Evolutionary conservation across 768 basidiomycete genomes (phyloP).

Genomic region (Amanita brunnescens): DNA sequence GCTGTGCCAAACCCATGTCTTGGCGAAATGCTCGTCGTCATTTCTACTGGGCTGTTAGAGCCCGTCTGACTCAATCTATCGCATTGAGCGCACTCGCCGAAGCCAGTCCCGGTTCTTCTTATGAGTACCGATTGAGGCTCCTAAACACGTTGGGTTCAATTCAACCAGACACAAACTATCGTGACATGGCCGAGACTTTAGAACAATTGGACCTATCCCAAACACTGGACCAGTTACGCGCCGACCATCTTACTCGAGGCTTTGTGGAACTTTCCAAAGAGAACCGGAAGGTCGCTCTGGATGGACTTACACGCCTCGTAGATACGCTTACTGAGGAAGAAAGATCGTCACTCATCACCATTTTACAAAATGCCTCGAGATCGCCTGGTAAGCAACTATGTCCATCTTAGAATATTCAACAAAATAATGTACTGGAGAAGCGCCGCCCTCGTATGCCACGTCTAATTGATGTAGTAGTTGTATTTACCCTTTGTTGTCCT

Average conservation of each 20-base stretch:
- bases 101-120: slow-evolving; percentile 62
- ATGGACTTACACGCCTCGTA: slow-evolving; percentile 65
- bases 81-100: slow-evolving; percentile 56
- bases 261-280: slow-evolving; percentile 62
- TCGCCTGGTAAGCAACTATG: slow-evolving; percentile 43
- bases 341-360: slow-evolving; percentile 46
- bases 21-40: slow-evolving; percentile 87
- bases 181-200: slow-evolving; percentile 51
- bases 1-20: slow-evolving; percentile 75
- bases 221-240: slow-evolving; percentile 55
- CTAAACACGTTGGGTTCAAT: slow-evolving; percentile 54
- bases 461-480: slow-evolving; percentile 4
- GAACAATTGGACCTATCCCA: slow-evolving; percentile 63
- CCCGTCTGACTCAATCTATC: slow-evolving; percentile 62
- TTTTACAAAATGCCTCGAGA: slow-evolving; percentile 49
- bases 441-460: slow-evolving; percentile 28
- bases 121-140: slow-evolving; percentile 57
- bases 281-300: slow-evolving; percentile 70
- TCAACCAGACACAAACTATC: slow-evolving; percentile 44
- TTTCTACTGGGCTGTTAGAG: slow-evolving; percentile 92
- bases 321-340: slow-evolving; percentile 71
- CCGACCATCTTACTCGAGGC: slow-evolving; percentile 58
- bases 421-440: slow-evolving; percentile 14
- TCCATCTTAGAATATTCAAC: background rate
- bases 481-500: background rate